Percentiles rank a stretch among this genome's conserved stretches.
Evolutionary conservation across 306 rosid genomes (phyloP).

Genomic region (Prunus mira): DNA sequence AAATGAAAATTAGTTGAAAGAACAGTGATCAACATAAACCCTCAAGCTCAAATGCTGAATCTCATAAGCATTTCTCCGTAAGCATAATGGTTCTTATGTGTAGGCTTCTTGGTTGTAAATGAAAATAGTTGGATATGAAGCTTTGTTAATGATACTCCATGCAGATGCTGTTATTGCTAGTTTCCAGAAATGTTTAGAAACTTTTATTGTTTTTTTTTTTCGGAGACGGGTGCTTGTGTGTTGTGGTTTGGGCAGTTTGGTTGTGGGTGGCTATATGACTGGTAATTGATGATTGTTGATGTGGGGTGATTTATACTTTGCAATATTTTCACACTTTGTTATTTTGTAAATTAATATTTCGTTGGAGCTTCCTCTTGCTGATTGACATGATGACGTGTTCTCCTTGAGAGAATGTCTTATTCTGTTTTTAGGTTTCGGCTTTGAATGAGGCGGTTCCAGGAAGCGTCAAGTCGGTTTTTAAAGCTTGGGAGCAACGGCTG

Average conservation of each 20-base stretch:
- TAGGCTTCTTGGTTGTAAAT: neutral
- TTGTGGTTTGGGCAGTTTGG: neutral
- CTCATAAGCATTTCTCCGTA: neutral
- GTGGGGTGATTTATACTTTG: neutral
- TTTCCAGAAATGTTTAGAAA: neutral
- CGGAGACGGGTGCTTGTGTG: neutral
- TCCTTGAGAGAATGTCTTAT: neutral
- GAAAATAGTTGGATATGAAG: neutral
- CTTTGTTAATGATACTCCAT: neutral
- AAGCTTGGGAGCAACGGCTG: conserved; percentile 93
- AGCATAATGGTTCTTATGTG: neutral
- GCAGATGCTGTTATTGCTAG: neutral
- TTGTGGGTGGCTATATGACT: neutral
- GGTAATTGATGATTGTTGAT: neutral
- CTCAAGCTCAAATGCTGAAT: neutral
- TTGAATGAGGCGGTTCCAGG: conserved; percentile 85
- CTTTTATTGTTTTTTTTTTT: neutral
- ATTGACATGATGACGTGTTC: neutral
- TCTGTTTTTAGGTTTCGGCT: conserved; percentile 65
- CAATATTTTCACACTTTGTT: neutral
- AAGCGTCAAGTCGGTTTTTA: conserved; percentile 81
- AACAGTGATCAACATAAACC: neutral
- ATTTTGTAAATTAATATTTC: neutral
- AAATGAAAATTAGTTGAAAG: neutral
- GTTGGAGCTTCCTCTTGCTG: neutral